phyloP scores from a whole-genome alignment of 345 rosid species.

The Brassica incana region DNA sequence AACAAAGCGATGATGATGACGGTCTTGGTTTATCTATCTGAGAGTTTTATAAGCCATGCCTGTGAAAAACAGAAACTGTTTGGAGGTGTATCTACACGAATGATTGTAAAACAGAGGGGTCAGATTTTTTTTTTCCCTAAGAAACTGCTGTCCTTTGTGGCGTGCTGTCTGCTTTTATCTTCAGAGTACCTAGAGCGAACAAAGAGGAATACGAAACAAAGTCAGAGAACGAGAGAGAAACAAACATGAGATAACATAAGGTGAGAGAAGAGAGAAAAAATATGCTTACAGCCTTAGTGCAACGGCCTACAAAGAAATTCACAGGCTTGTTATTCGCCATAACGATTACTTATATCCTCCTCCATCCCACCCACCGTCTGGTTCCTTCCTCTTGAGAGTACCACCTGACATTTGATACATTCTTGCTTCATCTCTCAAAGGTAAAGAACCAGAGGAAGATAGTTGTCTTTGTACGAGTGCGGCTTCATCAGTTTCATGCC shows the following conservation, averaged over 20 bases:
- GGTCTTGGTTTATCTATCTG: neutral
- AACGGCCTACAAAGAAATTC: conserved; percentile 10
- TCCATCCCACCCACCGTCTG: conserved; percentile 93
- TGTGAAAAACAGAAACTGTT: neutral
- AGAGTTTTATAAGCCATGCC: neutral
- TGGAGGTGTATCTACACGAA: neutral
- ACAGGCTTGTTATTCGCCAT: conserved; percentile 62
- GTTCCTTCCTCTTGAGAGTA: conserved; percentile 76
- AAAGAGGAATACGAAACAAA: neutral
- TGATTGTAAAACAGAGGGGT: neutral
- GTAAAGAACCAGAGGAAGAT: conserved; percentile 53
- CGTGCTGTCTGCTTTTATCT: neutral
- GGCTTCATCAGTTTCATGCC: conserved; percentile 60
- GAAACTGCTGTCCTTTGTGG: neutral
- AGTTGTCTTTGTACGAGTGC: conserved; percentile 51
- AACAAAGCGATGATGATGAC: conserved; percentile 32
- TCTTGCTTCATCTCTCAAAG: conserved; percentile 64
- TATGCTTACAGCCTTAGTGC: conserved; percentile 30
- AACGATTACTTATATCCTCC: conserved; percentile 57
- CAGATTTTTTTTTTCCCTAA: neutral
- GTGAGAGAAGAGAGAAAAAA: neutral
- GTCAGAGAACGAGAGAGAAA: neutral
- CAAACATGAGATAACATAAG: neutral
- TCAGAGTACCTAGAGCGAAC: neutral
- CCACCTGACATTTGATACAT: conserved; percentile 68